A percentile compares a stretch with the other conserved stretches of the same genome.
These are phyloP conservation scores for Suillus sp. DNA, from an alignment of 768 basidiomycete species.

Conservation along the genomic window DNA sequence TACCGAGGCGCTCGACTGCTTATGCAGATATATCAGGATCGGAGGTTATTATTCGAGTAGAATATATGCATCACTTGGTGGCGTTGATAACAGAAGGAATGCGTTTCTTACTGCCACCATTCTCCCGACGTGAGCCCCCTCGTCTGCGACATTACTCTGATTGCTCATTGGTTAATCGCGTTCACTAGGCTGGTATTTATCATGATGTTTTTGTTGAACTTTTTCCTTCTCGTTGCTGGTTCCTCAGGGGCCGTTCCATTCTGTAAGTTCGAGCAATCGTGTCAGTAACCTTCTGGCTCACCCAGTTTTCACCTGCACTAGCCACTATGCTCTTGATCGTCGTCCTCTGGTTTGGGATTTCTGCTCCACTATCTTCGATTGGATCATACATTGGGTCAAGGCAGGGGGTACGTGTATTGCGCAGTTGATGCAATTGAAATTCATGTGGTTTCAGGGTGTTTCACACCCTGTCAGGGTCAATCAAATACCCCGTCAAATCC, in stretches of 20 bases:
- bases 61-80: slow-evolving; percentile 78
- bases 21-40: slow-evolving; percentile 48
- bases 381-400: slow-evolving; percentile 87
- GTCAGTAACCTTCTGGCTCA: background rate
- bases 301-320: slow-evolving; percentile 27
- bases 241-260: slow-evolving; percentile 97
- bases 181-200: slow-evolving; percentile 71
- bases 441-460: slow-evolving; percentile 50
- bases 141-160: slow-evolving; percentile 3
- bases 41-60: slow-evolving; percentile 89
- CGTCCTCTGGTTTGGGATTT: slow-evolving; percentile 91
- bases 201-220: slow-evolving; percentile 86
- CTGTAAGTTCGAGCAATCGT: slow-evolving; percentile 46
- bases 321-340: slow-evolving; percentile 86
- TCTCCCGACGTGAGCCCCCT: slow-evolving; percentile 71
- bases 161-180: slow-evolving; percentile 15
- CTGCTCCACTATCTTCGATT: slow-evolving; percentile 82
- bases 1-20: slow-evolving; percentile 7
- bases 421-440: slow-evolving; percentile 3
- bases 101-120: slow-evolving; percentile 87
- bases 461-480: slow-evolving; percentile 88
- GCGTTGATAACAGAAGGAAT: slow-evolving; percentile 75
- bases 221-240: slow-evolving; percentile 81
- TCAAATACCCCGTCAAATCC: slow-evolving; percentile 95
- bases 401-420: slow-evolving; percentile 66